Evolutionary conservation across 495 filamentous ascomycete genomes (phyloP).

Genomic region (Penicillium manginii): DNA sequence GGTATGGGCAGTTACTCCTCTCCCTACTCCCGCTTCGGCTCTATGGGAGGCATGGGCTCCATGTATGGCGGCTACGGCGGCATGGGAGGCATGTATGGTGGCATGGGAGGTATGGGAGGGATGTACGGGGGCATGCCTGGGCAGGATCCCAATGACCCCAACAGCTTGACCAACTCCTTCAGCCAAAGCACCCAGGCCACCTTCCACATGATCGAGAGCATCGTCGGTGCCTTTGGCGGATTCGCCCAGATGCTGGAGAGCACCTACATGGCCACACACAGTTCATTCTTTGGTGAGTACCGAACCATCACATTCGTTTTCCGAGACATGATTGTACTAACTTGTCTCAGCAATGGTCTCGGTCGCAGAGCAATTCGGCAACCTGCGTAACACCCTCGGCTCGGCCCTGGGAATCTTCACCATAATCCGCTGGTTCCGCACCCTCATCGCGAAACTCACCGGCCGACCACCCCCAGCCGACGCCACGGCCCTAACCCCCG

Average conservation of each 20-base stretch:
- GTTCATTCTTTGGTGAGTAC: constrained; percentile 91
- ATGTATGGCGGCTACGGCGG: constrained; percentile 62
- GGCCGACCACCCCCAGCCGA: constrained; percentile 88
- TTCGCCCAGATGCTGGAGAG: constrained; percentile 99
- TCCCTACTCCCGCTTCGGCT: constrained; percentile 69
- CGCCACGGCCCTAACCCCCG: constrained; percentile 81
- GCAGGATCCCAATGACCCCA: constrained; percentile 85
- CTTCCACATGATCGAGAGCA: constrained; percentile 97
- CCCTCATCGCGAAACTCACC: constrained; percentile 89
- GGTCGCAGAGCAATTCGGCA: constrained; percentile 96
- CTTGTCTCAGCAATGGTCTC: constrained; percentile 84
- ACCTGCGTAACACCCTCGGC: constrained; percentile 90
- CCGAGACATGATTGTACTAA: background rate
- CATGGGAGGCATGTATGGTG: constrained; percentile 60
- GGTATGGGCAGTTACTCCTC: constrained; percentile 57
- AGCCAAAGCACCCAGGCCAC: constrained; percentile 93
- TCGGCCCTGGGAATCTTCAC: constrained; percentile 96
- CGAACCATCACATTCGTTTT: background rate
- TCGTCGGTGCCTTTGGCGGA: constrained; percentile 94
- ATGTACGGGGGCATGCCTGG: constrained; percentile 59
- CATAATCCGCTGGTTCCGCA: constrained; percentile 89
- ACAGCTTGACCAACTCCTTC: constrained; percentile 89
- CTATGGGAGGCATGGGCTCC: constrained; percentile 56
- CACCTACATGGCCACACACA: constrained; percentile 99
- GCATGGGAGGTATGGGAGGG: constrained; percentile 54